Base-by-base conservation (phyloP, 495 filamentous ascomycete genomes). In the Daldinia concentrica region DNA sequence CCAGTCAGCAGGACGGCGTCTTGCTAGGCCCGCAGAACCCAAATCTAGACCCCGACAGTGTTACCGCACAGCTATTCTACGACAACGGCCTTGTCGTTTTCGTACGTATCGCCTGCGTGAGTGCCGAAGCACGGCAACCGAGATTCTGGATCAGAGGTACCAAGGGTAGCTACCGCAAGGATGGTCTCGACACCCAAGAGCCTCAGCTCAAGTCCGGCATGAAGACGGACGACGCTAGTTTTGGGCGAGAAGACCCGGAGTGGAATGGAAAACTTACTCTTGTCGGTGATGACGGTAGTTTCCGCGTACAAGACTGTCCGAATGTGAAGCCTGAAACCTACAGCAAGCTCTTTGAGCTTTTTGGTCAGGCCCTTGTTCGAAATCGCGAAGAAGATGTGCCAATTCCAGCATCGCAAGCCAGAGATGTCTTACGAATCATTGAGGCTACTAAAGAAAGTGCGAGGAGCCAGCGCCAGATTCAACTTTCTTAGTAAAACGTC, bases 61-160 rank as follows among this genome's bases (percentile, higher is more conserved):
- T 91, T 68, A 91, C 89, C 4, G 85, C 90, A 3, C 73, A 93
- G 66, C 79, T 94, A 66, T 87, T 88, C 66, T 95, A 94, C 79
- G 83, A 81, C 36, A 78, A 79, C 19, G 82, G 83, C 12, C 66
- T 88, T 54, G 69, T 92, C 69, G 92, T 87, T 24, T 89, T 87
- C 32, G 89, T 88, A 61, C 91, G 92, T 76, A 90, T 89, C 26
- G 87, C 83, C 19, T 88, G 92, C n/a, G 82, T 91, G 19, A 91
- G 89, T 66, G 86, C 87, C 12, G 91, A 94, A 80, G 82, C 79
- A 32, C 83, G 86, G 69, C 93, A 97, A 79, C 77, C 92, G 69
- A 80, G 92, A 61, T 97, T 90, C 82, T 93, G 92, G 89, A 87
- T 97, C 7, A 82, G 93, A 22, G 93, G 93, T 15, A 88, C 89